Base-by-base conservation (phyloP, 495 filamentous ascomycete species). In the Monascus purpureus region DNA sequence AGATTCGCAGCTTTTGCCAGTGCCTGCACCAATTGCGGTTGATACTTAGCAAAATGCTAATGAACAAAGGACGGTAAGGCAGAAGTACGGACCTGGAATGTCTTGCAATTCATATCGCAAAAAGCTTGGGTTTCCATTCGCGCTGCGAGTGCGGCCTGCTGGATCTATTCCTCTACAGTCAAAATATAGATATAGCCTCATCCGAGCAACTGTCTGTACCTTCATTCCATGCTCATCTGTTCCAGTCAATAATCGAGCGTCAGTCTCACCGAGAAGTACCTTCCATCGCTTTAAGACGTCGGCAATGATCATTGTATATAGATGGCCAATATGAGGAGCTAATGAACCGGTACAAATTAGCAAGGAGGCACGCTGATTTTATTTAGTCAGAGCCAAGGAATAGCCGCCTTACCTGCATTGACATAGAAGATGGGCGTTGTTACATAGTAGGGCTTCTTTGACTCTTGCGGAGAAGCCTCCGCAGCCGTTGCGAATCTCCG, bases 181-280 rank as follows among this genome's bases (percentile, higher is more conserved):
- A 59, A 38, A 30, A 33, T 20, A 30, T 8, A 28, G 13, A n/a
- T 13, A 25, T 2, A n/a, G 8, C 11, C 14, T 13, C 13, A n/a
- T 1, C 1, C 17, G 12, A n/a, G 20, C 13, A 13, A 18, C 5
- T 17, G n/a, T 15, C 12, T 23, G 6, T 49, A 72, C 69, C 59
- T 97, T 96, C 75, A 93, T 85, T 12, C 90, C 90, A 50, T 97
- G 87, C 49, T 97, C 90, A 52, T 97, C 90, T n/a, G 85, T 94
- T 17, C 90, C 90, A 0, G 92, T 97, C 45, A 76, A 73, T 4
- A 96, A 60, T 40, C 84, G 64, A 2, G 87, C 82, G 26, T 63
- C 57, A 5, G 38, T 45, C 17, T 69, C 67, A 3, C 84, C 83
- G 29, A 74, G 59, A 11, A 95, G 61, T n/a, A 68, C 55, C 44